Evolutionary conservation across 1,284 basidiomycete genomes (phyloP).

Genomic region (Amylostereum chailletii): DNA sequence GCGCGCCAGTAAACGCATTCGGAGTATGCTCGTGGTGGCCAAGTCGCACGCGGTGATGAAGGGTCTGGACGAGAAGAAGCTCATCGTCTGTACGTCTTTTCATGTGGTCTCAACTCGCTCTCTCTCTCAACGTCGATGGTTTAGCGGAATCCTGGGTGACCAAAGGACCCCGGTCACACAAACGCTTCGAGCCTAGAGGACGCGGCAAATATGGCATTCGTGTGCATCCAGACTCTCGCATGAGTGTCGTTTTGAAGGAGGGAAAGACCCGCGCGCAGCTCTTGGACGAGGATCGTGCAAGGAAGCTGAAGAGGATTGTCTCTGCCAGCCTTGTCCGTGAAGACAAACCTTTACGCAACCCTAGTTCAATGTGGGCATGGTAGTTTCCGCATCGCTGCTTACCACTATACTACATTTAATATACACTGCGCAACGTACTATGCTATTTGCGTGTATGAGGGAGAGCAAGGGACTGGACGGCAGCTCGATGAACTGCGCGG

Average conservation of each 20-base stretch:
- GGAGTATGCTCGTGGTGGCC: conserved; percentile 83
- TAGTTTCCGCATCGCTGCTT: conserved; percentile 26
- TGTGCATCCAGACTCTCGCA: conserved; percentile 67
- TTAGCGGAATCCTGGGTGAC: conserved; percentile 89
- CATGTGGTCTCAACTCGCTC: neutral
- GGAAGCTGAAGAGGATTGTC: conserved; percentile 68
- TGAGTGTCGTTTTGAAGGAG: conserved; percentile 77
- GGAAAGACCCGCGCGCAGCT: conserved; percentile 76
- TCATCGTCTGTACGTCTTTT: conserved; percentile 69
- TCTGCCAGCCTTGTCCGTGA: conserved; percentile 75
- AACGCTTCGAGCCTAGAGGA: conserved; percentile 79
- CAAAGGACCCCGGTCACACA: conserved; percentile 66
- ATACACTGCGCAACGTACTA: no score
- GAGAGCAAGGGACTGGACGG: no score
- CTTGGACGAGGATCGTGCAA: conserved; percentile 51
- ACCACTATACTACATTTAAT: no score
- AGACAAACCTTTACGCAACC: conserved; percentile 71
- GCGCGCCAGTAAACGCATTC: conserved; percentile 76
- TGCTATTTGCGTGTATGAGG: neutral
- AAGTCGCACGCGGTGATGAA: conserved; percentile 84
- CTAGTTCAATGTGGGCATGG: conserved; percentile 76
- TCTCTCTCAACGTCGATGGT: conserved; percentile 1
- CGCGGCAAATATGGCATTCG: conserved; percentile 78
- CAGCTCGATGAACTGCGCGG: neutral
- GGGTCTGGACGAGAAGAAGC: conserved; percentile 61